Percentiles rank a stretch among this genome's conserved stretches.
These are phyloP conservation scores for Aspergillus costaricaensis DNA, from an alignment of 2,329 filamentous ascomycete genomes.

Conservation along the genomic window DNA sequence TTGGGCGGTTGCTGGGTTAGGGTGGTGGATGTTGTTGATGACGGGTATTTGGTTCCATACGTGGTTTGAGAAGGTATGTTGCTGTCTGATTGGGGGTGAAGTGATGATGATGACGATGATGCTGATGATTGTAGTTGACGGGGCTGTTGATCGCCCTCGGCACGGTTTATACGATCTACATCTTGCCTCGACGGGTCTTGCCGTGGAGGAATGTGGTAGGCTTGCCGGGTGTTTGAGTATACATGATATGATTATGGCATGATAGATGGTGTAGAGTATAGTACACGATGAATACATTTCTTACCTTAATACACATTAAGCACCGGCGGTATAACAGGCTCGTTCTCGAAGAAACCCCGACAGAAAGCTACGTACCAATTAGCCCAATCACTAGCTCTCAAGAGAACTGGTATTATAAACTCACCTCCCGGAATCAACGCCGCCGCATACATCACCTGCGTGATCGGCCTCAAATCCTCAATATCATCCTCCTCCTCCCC, in stretches of 20 bases:
- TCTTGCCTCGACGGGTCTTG: conserved; percentile 50
- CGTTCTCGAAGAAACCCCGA: conserved; percentile 37
- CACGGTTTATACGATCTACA: conserved; percentile 54
- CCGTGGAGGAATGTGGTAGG: conserved; percentile 51
- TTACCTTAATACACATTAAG: background rate
- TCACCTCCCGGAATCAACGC: conserved; percentile 59
- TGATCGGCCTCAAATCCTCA: conserved; percentile 55
- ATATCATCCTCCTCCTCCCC: conserved; percentile 35
- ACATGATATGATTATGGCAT: background rate
- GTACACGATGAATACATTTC: background rate
- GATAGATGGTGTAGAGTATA: background rate
- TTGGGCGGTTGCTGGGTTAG: conserved; percentile 66
- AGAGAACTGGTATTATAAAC: conserved; percentile 23
- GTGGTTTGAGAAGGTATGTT: conserved; percentile 88
- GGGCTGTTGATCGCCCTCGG: conserved; percentile 52
- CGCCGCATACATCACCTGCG: conserved; percentile 59
- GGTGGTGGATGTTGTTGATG: conserved; percentile 97
- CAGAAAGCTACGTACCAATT: conserved; percentile 38
- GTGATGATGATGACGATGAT: background rate
- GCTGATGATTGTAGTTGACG: conserved; percentile 44
- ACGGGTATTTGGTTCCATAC: conserved; percentile 98
- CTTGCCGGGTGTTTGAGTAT: conserved; percentile 38
- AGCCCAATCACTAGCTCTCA: background rate
- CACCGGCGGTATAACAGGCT: conserved; percentile 23
- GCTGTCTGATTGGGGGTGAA: conserved; percentile 21